Percentiles rank a stretch among this genome's conserved stretches.
phyloP scores from a whole-genome alignment of 352 stramenopile genomes.

The Aphanomyces cochlioides region DNA sequence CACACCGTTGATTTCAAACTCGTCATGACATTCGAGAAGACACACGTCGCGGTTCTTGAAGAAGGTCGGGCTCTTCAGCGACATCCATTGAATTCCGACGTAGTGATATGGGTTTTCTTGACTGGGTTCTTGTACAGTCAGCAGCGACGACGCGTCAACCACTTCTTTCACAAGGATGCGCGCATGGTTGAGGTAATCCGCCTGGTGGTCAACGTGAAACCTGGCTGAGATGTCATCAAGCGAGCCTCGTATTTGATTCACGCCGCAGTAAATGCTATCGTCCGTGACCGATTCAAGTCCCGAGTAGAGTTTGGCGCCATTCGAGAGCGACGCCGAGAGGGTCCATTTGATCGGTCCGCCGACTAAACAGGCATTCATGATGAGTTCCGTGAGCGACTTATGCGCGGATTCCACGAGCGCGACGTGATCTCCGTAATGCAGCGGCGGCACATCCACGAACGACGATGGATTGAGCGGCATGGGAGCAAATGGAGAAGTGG shows the following conservation, averaged over 20 bases:
- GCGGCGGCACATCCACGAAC: neutral
- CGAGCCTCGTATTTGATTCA: neutral
- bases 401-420: neutral
- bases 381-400: slow-evolving; percentile 4
- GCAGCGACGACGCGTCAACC: neutral
- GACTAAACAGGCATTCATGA: neutral
- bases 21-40: slow-evolving; percentile 9
- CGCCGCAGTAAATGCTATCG: slow-evolving; percentile 8
- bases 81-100: slow-evolving; percentile 1
- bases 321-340: neutral
- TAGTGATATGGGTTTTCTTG: neutral
- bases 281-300: neutral
- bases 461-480: neutral
- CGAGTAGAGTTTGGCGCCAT: slow-evolving; percentile 1
- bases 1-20: neutral
- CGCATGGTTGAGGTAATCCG: neutral
- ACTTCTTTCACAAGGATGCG: neutral
- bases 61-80: neutral
- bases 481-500: too few species aligned
- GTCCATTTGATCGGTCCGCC: slow-evolving; percentile 8
- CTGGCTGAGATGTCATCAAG: neutral
- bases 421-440: neutral
- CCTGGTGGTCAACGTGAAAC: neutral
- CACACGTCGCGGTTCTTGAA: neutral
- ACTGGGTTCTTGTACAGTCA: neutral